Conservation (phyloP, 1,284 basidiomycete species). For the Phellopilus nigrolimitatus region DNA sequence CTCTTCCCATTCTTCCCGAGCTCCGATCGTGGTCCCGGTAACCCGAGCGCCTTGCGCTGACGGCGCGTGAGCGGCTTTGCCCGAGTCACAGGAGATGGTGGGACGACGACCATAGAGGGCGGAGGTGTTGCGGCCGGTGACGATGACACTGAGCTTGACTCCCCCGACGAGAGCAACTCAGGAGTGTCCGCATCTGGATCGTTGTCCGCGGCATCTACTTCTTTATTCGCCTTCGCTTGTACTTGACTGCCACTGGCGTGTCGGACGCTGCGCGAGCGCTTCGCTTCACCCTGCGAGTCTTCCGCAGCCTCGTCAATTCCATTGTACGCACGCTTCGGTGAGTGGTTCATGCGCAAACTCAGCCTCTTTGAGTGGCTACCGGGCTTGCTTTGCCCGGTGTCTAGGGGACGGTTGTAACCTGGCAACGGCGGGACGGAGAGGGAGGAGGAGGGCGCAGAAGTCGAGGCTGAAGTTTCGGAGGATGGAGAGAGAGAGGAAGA, state of each 20-base stretch:
- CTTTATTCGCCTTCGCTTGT: conserved; percentile 25
- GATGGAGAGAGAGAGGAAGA: conserved; percentile 35
- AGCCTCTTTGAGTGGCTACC: conserved; percentile 1
- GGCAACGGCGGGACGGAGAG: conserved; percentile 16
- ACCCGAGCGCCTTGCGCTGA: conserved; percentile 60
- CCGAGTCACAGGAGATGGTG: conserved; percentile 26
- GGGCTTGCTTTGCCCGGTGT: not conserved
- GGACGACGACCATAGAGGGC: conserved; percentile 25
- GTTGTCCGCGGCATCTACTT: conserved; percentile 30
- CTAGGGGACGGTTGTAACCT: conserved; percentile 15
- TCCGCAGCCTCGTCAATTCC: conserved; percentile 46
- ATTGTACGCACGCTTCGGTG: conserved; percentile 67
- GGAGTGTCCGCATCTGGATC: conserved; percentile 38
- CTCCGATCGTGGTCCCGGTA: conserved; percentile 47
- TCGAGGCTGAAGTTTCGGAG: conserved; percentile 13
- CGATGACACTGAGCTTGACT: conserved; percentile 38
- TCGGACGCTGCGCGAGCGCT: conserved; percentile 36
- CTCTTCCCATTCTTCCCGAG: conserved; percentile 28
- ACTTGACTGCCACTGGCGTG: conserved; percentile 21
- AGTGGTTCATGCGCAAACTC: conserved; percentile 33
- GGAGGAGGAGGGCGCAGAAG: conserved; percentile 16
- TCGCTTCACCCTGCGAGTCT: conserved; percentile 38
- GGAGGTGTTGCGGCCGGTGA: conserved; percentile 37
- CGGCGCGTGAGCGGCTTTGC: conserved; percentile 48
- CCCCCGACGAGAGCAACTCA: conserved; percentile 39